Evolutionary conservation across 177 flowering plant genomes (phyloP), one percentile per base, ranked within the genome.

Genomic region (Tripterygium wilfordii): DNA sequence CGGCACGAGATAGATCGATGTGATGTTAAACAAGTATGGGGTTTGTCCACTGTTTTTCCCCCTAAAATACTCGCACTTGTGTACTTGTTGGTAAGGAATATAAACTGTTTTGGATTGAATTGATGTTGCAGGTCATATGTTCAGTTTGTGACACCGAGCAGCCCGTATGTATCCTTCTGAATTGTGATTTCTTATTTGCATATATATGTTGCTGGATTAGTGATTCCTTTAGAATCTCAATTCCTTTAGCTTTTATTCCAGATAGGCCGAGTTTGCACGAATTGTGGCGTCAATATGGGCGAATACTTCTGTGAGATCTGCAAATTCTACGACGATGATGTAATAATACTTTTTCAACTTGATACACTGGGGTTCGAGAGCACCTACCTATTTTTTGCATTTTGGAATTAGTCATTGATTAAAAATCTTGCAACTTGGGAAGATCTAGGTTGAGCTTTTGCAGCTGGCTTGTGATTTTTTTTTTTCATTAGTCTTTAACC

Each of bases 261-360:
- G 99, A 95, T 71, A 35, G 80, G 68, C 51, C 81, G 26, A 10
- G 74, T 73, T 8, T 94, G 99, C 57, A 63, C 82, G 0, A 90
- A 90, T 36, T 94, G 97, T 37, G 99, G 99, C 13, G 92, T 94
- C 49, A 75, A 62, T 12, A 81, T 94, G 99, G 99, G 99, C 45
- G 90, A 94, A 56, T 94, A 90, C 43, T 94, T 89, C 61, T 94
- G 99, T 54, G 79, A 67, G 17, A 57, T 84, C 10, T 94, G 99
- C 85, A 90, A 83, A 60, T 94, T 94, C 69, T 94, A 66, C 38
- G 99, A 94, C 47, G 99, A 92, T 60, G 95, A 85, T 74, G 97
- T 89, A 78, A 72, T 40, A 8, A 13, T 32, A 29, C 45, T 13
- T 8, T 18, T 15, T 49, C 15, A 42, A 22, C 26, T 48, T 32